Evolutionary conservation across 2,329 filamentous ascomycete species (phyloP).

Genomic region (Bipolaris sorokiniana): DNA sequence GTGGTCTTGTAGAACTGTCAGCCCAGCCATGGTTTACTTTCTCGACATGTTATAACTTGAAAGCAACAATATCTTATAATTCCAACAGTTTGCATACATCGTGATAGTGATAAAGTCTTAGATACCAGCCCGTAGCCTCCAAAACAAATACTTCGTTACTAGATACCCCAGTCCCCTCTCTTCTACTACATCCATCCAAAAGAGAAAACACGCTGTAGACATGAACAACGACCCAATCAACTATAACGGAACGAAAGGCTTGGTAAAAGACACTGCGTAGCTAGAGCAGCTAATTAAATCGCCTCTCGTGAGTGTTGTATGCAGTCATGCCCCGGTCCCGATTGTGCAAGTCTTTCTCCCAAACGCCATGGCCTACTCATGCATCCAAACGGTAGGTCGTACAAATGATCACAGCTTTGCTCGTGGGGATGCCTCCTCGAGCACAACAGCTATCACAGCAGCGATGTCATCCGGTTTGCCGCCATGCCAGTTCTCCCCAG

Average conservation of each 20-base stretch:
- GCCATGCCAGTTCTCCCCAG: slow-evolving; percentile 83
- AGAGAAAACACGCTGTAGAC: not conserved
- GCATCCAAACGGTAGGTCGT: slow-evolving; percentile 30
- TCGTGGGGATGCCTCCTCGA: slow-evolving; percentile 31
- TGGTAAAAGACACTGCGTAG: slow-evolving; percentile 3
- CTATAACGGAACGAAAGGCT: not conserved
- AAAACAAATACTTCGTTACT: not conserved
- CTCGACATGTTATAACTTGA: too few species aligned
- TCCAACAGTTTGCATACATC: not conserved
- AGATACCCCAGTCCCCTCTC: not conserved
- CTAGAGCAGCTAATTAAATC: slow-evolving; percentile 5
- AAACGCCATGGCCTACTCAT: slow-evolving; percentile 39
- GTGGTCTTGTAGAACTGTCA: not conserved
- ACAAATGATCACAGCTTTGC: slow-evolving; percentile 24
- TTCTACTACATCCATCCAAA: not conserved
- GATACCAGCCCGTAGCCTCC: not conserved
- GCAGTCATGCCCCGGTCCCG: slow-evolving; percentile 18
- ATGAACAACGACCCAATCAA: not conserved
- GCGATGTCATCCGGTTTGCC: slow-evolving; percentile 97
- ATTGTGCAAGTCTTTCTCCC: slow-evolving; percentile 12
- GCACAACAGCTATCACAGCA: slow-evolving; percentile 69
- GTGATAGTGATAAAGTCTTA: too few species aligned
- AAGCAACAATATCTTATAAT: not conserved
- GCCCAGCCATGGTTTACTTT: too few species aligned
- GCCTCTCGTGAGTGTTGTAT: slow-evolving; percentile 15